Percentiles rank a stretch among this genome's conserved stretches.
phyloP scores from a whole-genome alignment of 441 rosid genomes.

The Gossypium lobatum region DNA sequence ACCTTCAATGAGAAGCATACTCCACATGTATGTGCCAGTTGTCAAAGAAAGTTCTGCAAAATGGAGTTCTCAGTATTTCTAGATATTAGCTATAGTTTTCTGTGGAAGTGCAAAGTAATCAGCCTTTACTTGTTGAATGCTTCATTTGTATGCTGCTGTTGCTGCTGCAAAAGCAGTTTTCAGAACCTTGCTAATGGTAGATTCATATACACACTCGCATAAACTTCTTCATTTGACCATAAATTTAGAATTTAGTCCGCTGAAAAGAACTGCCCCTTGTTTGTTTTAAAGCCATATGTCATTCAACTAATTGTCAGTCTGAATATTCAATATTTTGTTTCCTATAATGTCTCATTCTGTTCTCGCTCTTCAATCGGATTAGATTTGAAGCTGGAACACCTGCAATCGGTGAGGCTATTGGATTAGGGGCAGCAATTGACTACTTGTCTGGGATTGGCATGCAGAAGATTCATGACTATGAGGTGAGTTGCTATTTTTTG shows the following conservation, averaged over 20 bases:
- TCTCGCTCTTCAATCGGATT: constrained; percentile 17
- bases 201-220: not conserved
- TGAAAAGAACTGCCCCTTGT: not conserved
- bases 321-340: not conserved
- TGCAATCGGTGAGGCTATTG: constrained; percentile 69
- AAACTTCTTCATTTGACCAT: not conserved
- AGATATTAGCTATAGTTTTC: not conserved
- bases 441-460: constrained; percentile 77
- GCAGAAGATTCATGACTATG: constrained; percentile 76
- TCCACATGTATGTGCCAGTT: not conserved
- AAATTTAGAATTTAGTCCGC: not conserved
- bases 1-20: not conserved
- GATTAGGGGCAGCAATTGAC: constrained; percentile 79
- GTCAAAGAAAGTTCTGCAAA: not conserved
- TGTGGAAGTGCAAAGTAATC: not conserved
- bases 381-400: constrained; percentile 99
- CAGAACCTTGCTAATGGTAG: not conserved
- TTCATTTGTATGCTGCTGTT: not conserved
- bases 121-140: not conserved
- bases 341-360: not conserved
- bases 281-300: not conserved
- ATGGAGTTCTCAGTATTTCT: not conserved
- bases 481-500: constrained; percentile 37
- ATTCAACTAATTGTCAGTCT: not conserved
- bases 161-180: not conserved